These are phyloP conservation scores for Oldenlandia corymbosa DNA, from an alignment of 257 asterid species.

Conservation along the genomic window DNA sequence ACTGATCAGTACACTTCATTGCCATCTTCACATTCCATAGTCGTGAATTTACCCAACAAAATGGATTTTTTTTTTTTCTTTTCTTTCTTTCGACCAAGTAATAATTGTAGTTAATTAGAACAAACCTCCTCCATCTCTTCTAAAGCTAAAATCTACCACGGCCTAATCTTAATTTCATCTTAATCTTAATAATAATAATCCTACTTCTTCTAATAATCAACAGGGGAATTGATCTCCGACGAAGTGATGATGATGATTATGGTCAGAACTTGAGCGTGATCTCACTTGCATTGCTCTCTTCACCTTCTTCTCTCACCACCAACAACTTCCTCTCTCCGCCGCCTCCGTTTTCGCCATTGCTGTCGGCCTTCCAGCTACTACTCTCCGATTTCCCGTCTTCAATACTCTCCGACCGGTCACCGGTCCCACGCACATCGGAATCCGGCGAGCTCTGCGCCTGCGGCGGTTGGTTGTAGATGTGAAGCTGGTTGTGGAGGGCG, in stretches of 20 bases:
- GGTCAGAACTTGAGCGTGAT: constrained; percentile 54
- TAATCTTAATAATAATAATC: neutral
- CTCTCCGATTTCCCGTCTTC: constrained; percentile 90
- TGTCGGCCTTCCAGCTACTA: constrained; percentile 81
- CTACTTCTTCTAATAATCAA: constrained; percentile 10
- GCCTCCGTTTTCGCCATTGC: constrained; percentile 55
- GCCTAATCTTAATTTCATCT: neutral
- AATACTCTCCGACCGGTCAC: constrained; percentile 69
- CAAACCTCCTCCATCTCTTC: neutral
- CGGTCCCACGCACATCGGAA: constrained; percentile 43
- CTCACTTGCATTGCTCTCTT: constrained; percentile 53
- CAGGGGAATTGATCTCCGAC: neutral
- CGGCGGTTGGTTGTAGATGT: constrained; percentile 43
- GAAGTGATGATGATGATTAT: neutral
- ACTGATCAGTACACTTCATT: neutral
- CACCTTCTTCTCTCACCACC: constrained; percentile 38
- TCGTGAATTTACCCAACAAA: neutral
- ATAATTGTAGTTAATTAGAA: constrained; percentile 8
- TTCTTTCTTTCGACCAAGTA: no score
- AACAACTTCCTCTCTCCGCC: constrained; percentile 34
- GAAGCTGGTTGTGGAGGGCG: constrained; percentile 51
- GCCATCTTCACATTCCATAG: neutral
- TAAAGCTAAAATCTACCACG: no score
- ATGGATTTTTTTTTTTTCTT: constrained; percentile 1
- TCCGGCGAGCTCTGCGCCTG: constrained; percentile 55